Conservation (phyloP, 148 eudicot species). For the Rhododendron simsii region DNA sequence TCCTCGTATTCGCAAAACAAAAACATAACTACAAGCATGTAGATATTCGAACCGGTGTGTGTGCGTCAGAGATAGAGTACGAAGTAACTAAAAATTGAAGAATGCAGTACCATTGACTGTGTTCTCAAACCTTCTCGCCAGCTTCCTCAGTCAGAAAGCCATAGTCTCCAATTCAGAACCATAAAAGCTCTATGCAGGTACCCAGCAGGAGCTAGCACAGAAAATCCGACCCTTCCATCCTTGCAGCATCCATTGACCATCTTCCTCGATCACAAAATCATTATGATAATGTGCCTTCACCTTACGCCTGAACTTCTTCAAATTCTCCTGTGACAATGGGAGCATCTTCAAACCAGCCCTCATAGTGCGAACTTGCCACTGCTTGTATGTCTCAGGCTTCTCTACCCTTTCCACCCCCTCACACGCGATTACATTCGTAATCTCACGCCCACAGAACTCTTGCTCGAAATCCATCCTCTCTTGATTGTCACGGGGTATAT, state of each 20-base stretch:
- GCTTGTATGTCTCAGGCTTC: constrained; percentile 25
- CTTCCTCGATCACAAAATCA: constrained; percentile 10
- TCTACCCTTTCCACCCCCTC: constrained; percentile 62
- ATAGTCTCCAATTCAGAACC: not conserved
- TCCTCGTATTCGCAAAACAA: not conserved
- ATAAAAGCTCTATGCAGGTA: constrained; percentile 4
- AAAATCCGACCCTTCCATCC: constrained; percentile 24
- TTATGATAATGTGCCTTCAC: constrained; percentile 5
- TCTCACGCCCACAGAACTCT: constrained; percentile 68
- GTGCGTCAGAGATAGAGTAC: not conserved
- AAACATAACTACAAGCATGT: not conserved
- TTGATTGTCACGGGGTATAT: constrained; percentile 38
- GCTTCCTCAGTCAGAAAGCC: not conserved
- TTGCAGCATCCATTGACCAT: constrained; percentile 25
- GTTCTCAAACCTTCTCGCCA: not conserved
- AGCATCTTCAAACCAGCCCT: constrained; percentile 23
- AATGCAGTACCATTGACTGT: not conserved
- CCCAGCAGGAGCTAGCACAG: constrained; percentile 27
- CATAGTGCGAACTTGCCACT: constrained; percentile 22
- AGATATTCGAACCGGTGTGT: not conserved
- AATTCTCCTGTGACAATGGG: constrained; percentile 12
- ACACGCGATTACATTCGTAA: constrained; percentile 70
- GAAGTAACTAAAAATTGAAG: not conserved
- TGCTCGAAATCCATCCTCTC: constrained; percentile 62
- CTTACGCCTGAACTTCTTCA: constrained; percentile 22